Evolutionary conservation across 192 early-diverging fungal species (phyloP), one percentile per base, ranked within the genome.

Genomic region (Funneliformis mosseae): DNA sequence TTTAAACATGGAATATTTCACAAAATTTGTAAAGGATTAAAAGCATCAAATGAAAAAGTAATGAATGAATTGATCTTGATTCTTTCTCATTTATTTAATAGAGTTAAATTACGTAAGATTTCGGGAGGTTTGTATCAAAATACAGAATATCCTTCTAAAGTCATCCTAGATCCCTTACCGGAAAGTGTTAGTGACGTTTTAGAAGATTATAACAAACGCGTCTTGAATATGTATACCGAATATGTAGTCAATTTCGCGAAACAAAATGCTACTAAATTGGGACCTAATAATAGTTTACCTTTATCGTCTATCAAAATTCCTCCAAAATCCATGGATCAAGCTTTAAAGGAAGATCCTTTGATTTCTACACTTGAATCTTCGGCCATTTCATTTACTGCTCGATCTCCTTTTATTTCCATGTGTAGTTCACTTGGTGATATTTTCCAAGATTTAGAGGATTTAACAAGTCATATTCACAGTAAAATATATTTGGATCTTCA

Each of bases 1-100:
- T 67, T 85, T 42, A 75, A 80, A 33, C 78, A 79, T 11, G 87
- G 87, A n/a, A 76, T 88, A 28, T 78, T 87, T 84, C 79, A 80
- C 12, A 38, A 63, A 41, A 74, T 80, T 39, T 80, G 79, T 63
- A 21, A 16, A 55, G 42, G 33, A 11, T 6, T 38, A 7, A 38
- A 0, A 46, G 5, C 16, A 4, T n/a, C 33, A 73, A 55, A 21
- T 10, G 43, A 77, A 28, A 11, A 28, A 4, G 69, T 79, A 38
- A 79, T 46, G 67, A 7, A 71, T n/a, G 33, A 27, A 21, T 38
- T 80, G 11, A 38, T 74, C 4, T 41, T 80, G 8, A 39, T 80
- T 41, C 25, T 80, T n/a, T 23, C 69, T 18, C 25, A 75, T 50
- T 7, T 80, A 18, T 80, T 80, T 71, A 80, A 74, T 60, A 41